A percentile compares a stretch with the other conserved stretches of the same genome.
phyloP scores from a whole-genome alignment of 331 rosid species.

The Acacia concinna region DNA sequence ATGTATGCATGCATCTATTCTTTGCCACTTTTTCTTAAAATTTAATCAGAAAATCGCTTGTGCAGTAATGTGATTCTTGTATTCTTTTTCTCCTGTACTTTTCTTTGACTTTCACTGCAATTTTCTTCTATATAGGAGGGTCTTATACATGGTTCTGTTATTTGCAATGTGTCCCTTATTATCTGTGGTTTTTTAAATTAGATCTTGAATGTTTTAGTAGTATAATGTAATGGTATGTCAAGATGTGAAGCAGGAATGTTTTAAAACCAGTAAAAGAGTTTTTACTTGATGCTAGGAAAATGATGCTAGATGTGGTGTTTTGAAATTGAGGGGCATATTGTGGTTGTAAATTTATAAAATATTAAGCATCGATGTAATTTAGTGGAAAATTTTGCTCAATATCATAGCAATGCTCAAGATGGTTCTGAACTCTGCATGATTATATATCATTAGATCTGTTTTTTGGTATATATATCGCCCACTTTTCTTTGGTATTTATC shows the following conservation, averaged over 20 bases:
- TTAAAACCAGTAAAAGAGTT: neutral
- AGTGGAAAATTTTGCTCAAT: neutral
- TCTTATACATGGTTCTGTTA: neutral
- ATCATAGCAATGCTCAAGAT: neutral
- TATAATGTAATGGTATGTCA: neutral
- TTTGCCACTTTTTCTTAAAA: neutral
- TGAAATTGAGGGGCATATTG: neutral
- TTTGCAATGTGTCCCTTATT: neutral
- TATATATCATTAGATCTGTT: neutral
- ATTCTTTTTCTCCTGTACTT: neutral
- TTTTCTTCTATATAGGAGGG: neutral
- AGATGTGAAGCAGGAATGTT: neutral
- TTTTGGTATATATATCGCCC: too few relatives aligned
- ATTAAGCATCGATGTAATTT: neutral
- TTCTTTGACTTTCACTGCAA: neutral
- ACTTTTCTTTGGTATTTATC: neutral
- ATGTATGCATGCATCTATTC: constrained; percentile 49
- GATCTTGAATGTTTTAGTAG: neutral
- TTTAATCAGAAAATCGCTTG: constrained; percentile 3
- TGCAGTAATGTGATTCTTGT: neutral
- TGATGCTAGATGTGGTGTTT: neutral
- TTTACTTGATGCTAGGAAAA: neutral
- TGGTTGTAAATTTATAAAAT: neutral
- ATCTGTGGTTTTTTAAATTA: neutral
- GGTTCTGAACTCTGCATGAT: neutral